These are phyloP conservation scores for Scedosporium aurantiacum DNA, from an alignment of 2,329 filamentous ascomycete genomes.

Conservation along the genomic window DNA sequence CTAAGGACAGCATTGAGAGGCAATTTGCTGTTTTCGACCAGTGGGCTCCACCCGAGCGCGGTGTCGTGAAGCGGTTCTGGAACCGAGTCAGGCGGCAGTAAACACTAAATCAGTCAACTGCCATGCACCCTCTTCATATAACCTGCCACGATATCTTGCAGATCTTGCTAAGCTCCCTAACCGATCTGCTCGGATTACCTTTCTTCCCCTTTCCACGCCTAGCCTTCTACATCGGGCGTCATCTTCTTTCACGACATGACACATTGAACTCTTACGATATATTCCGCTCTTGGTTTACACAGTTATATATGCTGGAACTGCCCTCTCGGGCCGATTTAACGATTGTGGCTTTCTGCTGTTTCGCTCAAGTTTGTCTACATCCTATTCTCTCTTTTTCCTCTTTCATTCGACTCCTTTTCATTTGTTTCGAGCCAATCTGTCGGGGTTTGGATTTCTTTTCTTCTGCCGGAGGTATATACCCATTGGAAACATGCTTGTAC, in stretches of 20 bases:
- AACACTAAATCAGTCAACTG: not conserved
- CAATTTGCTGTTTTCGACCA: constrained; percentile 44
- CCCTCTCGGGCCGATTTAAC: no score
- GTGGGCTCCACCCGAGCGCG: constrained; percentile 31
- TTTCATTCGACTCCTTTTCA: constrained; percentile 2
- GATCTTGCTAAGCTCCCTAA: not conserved
- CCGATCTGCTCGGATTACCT: not conserved
- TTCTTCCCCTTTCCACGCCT: not conserved
- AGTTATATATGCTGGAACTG: no score
- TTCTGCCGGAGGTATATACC: not conserved
- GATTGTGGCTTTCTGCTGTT: no score
- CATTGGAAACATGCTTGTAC: no score
- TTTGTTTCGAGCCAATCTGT: constrained; percentile 5
- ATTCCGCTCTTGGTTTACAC: not conserved
- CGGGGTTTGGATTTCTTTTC: not conserved
- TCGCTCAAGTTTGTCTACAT: not conserved
- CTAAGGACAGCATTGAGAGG: constrained; percentile 43
- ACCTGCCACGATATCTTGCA: not conserved
- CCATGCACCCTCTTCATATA: not conserved
- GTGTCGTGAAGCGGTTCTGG: constrained; percentile 54
- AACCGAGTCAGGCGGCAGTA: constrained; percentile 40
- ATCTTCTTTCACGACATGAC: not conserved
- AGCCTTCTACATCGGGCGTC: not conserved
- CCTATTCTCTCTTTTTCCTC: not conserved
- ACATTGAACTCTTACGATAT: not conserved